Base-by-base conservation (phyloP, 805 yeast species). In the Millerozyma acaciae region DNA sequence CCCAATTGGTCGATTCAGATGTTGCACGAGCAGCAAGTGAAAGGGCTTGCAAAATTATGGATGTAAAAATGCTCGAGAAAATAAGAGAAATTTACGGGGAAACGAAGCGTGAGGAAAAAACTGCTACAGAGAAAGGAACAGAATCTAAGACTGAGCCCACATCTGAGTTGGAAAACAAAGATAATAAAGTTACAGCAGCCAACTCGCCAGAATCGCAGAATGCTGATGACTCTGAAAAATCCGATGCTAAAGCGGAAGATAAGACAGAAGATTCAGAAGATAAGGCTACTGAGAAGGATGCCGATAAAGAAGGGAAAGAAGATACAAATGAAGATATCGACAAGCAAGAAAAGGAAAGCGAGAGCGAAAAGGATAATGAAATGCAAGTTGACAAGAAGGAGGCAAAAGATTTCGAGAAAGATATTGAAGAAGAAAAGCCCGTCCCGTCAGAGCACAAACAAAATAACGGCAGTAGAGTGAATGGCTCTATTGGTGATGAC, bases 1-100 rank as follows among this genome's bases (percentile, higher is more conserved):
- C 89, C 0, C 80, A 86, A 23, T 61, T 89, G 31, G 94, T 88
- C 12, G 96, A 90, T 49, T 83, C 90, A 8, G 82, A 81, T 25
- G 84, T 84, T 15, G 96, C 90, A 1, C 77, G 79, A 35, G 87
- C 89, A 8, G 95, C 95, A 21, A 81, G 94, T 6, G 60, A 51
- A 19, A 64, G 79, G 30, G 88, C 87, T 0, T 69, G 78, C 5
- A 64, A 64, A 32, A 65, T 64, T 1, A 60, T 71, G 45, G 76
- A 73, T 43, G 68, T 65, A 29, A 58, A 62, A 42, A 44, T 73
- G 2, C 41, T 51, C 16, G 62, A 60, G 24, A 66, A 67, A 34
- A 48, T 73, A 29, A 60, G 60, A 26, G 42, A 55, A 18, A 57
- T 52, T 2, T 63, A 50, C 44, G 54, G 54, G 8, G 25, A 37